Evolutionary conservation across 75 land plant genomes (phyloP).

Genomic region (Cupressus sempervirens): DNA sequence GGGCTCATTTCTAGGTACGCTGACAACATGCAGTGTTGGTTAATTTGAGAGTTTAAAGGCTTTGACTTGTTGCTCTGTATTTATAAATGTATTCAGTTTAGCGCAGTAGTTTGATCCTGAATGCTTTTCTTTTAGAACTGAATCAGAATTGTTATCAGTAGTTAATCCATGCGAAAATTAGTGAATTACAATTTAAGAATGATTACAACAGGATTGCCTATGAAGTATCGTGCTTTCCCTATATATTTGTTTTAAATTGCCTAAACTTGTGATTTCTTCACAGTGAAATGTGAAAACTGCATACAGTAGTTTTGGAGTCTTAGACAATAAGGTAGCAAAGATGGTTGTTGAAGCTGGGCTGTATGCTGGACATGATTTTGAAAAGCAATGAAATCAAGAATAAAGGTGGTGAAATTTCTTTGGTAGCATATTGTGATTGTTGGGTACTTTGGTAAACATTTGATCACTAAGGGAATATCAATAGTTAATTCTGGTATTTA

Average conservation of each 20-base stretch:
- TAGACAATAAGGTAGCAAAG: neutral
- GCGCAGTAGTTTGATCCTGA: neutral
- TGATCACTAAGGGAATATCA: neutral
- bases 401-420: neutral
- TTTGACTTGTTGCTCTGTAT: neutral
- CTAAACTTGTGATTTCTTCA: neutral
- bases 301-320: neutral
- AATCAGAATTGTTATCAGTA: no score
- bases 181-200: neutral
- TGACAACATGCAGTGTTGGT: neutral
- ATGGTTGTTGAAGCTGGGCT: neutral
- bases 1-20: constrained; percentile 72
- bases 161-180: neutral
- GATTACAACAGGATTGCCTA: neutral
- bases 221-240: neutral
- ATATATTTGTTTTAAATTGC: neutral
- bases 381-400: neutral
- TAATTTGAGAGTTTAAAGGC: neutral
- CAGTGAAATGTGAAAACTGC: neutral
- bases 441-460: neutral
- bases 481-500: neutral
- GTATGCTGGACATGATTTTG: neutral
- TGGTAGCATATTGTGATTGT: neutral
- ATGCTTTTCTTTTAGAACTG: neutral
- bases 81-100: no score